Percentiles rank a stretch among this genome's conserved stretches.
These are phyloP conservation scores for Penicillium alfredii DNA, from an alignment of 495 filamentous ascomycete genomes.

Conservation along the genomic window DNA sequence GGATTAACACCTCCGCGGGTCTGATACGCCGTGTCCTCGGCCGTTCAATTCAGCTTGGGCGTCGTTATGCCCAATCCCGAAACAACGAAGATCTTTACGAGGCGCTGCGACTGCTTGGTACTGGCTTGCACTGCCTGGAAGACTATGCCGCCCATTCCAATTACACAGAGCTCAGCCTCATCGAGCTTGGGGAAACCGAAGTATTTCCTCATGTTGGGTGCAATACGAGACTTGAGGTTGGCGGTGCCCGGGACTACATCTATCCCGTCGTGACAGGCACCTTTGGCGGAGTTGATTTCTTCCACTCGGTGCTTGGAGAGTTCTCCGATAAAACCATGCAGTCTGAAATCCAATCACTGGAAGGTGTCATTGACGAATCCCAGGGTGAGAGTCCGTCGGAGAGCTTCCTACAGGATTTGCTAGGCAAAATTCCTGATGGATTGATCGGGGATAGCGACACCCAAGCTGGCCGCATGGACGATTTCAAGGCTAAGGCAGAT, in stretches of 20 bases:
- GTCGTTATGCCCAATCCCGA: slow-evolving; percentile 54
- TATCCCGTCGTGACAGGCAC: slow-evolving; percentile 84
- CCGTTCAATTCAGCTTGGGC: slow-evolving; percentile 66
- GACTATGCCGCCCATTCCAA: slow-evolving; percentile 91
- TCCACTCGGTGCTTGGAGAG: slow-evolving; percentile 86
- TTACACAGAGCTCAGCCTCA: slow-evolving; percentile 77
- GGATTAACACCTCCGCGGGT: slow-evolving; percentile 69
- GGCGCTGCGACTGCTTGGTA: slow-evolving; percentile 77
- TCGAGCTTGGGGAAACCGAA: slow-evolving; percentile 71
- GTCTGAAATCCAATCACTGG: slow-evolving; percentile 76
- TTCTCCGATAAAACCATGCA: slow-evolving; percentile 83
- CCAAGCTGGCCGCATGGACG: slow-evolving; percentile 58
- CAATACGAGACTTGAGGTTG: slow-evolving; percentile 56
- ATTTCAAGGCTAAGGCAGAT: slow-evolving; percentile 62
- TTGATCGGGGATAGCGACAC: slow-evolving; percentile 61
- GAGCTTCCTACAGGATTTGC: slow-evolving; percentile 65
- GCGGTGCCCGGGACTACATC: slow-evolving; percentile 56
- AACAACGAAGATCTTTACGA: slow-evolving; percentile 75
- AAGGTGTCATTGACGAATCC: slow-evolving; percentile 62
- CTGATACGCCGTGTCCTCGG: slow-evolving; percentile 67
- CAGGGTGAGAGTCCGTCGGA: slow-evolving; percentile 43
- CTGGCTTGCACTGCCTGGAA: slow-evolving; percentile 85
- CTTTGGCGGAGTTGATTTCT: slow-evolving; percentile 82
- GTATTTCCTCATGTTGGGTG: slow-evolving; percentile 84
- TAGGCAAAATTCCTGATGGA: slow-evolving; percentile 71